Evolutionary conservation across 192 early-diverging fungal species (phyloP).

Genomic region (Entomortierella beljakovae): DNA sequence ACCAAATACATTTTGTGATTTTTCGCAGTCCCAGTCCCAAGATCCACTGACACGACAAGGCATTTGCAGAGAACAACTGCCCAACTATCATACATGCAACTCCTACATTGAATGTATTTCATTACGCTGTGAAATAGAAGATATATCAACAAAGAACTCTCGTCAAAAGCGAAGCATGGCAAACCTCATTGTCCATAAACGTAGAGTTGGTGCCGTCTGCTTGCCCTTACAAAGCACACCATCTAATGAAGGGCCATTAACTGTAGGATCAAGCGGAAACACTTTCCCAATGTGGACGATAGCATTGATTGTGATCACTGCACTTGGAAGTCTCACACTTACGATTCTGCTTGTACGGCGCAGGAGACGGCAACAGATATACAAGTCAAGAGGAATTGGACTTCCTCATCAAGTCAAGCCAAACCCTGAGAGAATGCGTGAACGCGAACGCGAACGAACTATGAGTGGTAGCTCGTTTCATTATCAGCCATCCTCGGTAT

Average conservation of each 20-base stretch:
- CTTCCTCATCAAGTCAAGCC: neutral
- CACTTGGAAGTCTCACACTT: slow-evolving; percentile 2
- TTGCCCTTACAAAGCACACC: slow-evolving; percentile 3
- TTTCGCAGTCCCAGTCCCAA: neutral
- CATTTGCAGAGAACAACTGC: slow-evolving; percentile 27
- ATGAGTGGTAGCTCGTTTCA: slow-evolving; percentile 7
- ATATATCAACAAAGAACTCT: neutral
- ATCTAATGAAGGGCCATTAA: too few species aligned
- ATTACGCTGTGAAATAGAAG: slow-evolving; percentile 3
- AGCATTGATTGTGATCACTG: slow-evolving; percentile 1
- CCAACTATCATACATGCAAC: slow-evolving; percentile 26
- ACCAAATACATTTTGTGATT: slow-evolving; percentile 27
- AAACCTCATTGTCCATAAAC: too few species aligned
- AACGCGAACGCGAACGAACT: slow-evolving; percentile 7
- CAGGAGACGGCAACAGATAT: neutral
- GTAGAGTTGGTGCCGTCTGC: slow-evolving; percentile 15
- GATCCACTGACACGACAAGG: neutral
- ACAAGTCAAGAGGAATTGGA: neutral
- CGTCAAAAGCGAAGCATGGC: too few species aligned
- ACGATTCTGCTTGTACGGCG: slow-evolving; percentile 7
- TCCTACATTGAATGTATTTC: slow-evolving; percentile 33
- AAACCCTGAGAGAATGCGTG: neutral
- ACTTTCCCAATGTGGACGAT: slow-evolving; percentile 25
- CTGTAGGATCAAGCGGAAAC: neutral
- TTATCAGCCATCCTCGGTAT: neutral